A percentile compares a stretch with the other conserved stretches of the same genome.
These are phyloP conservation scores for Bullera alba DNA, from an alignment of 768 basidiomycete genomes.

Conservation along the genomic window DNA sequence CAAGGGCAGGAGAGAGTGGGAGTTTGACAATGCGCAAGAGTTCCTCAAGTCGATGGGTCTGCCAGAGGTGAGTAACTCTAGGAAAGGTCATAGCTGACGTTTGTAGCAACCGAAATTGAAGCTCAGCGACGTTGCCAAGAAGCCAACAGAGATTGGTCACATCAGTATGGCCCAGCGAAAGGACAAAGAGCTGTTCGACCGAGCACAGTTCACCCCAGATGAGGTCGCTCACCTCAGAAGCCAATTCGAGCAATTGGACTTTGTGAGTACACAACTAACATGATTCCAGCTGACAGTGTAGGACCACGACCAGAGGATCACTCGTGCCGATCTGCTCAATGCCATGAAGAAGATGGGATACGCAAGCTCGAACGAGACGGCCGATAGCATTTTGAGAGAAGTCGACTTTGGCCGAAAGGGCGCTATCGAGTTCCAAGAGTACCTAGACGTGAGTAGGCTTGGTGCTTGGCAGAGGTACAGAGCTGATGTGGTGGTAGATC, in stretches of 20 bases:
- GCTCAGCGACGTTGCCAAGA: slow-evolving; percentile 35
- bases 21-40: slow-evolving; percentile 57
- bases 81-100: slow-evolving; percentile 1
- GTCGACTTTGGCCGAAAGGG: slow-evolving; percentile 48
- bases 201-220: slow-evolving; percentile 55
- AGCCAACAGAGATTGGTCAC: slow-evolving; percentile 20
- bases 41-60: slow-evolving; percentile 86
- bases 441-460: slow-evolving; percentile 73
- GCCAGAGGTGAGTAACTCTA: slow-evolving; percentile 40
- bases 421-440: slow-evolving; percentile 72
- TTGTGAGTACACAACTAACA: slow-evolving; percentile 23
- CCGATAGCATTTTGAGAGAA: slow-evolving; percentile 45
- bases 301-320: slow-evolving; percentile 55
- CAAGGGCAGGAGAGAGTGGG: slow-evolving; percentile 53
- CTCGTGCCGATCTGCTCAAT: slow-evolving; percentile 62
- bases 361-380: slow-evolving; percentile 41
- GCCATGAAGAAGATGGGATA: slow-evolving; percentile 73
- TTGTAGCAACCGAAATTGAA: slow-evolving; percentile 29
- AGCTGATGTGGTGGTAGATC: slow-evolving; percentile 28
- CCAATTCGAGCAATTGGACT: slow-evolving; percentile 43
- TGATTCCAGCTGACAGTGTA: slow-evolving; percentile 17
- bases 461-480: not conserved
- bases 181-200: slow-evolving; percentile 47
- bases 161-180: slow-evolving; percentile 32
- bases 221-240: slow-evolving; percentile 50